Evolutionary conservation across 371 early-diverging fungal genomes (phyloP), one percentile per base, ranked within the genome.

Genomic region (Zopfochytrium polystomum): DNA sequence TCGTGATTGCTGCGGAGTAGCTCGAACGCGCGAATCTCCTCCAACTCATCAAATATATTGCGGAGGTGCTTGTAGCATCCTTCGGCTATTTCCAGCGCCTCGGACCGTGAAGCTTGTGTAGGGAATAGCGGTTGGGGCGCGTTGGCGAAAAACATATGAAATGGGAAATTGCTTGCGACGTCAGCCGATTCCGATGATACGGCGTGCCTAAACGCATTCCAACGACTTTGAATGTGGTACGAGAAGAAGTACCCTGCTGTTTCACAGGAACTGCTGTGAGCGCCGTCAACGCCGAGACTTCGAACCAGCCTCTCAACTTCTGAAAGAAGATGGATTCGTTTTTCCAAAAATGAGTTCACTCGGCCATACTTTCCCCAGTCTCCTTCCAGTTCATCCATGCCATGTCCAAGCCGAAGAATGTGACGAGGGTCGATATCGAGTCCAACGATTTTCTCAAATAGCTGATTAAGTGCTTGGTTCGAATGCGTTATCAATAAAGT

Each of bases 391-490:
- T 92, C 95, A 51, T 91, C 94, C 58, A 91, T 88, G 45, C 96
- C 96, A 47, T 94, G 97, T 27, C 98, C 96, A 42, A 98, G 78
- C 18, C 98, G 89, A 26, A 98, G 78, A 58, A 98, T 68, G 66
- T 97, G 96, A 5, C 93, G 83, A 20, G 90, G 85, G 68, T 93
- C 92, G 32, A 98, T 89, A 71, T 93, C 92, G 34, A 92, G 73
- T 0, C 79, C 82, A 27, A 86, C 80, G 46, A 98, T 87, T 66
- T 95, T 95, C 70, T 90, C 93, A 63, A 98, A 95, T 22, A 98
- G 82, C 58, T 92, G 92, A 73, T 96, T 95, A 38, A 98, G 77
- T 3, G 96, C 94, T 70, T 93, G 93, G 69, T 95, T 95, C 34
- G 91, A 92, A 70, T 95, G 95, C 0, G 98, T 94, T 9, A 98